Evolutionary conservation across 1,139 yeast species (phyloP).

Genomic region (Geotrichum australiense): DNA sequence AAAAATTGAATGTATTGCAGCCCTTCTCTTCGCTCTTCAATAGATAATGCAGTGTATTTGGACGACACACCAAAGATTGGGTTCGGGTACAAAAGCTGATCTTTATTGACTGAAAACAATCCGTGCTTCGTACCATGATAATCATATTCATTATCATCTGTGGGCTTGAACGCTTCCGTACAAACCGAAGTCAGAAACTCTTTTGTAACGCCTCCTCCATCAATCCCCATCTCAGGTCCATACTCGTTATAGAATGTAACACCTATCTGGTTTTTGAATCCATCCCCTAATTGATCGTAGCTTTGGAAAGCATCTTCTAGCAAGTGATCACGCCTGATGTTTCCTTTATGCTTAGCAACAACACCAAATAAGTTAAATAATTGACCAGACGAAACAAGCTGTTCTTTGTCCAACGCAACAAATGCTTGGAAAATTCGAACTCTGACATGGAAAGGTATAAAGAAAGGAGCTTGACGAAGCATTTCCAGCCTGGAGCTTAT

Average conservation of each 20-base stretch:
- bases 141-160: slow-evolving; percentile 23
- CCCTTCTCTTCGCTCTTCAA: slow-evolving; percentile 30
- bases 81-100: slow-evolving; percentile 68
- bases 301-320: slow-evolving; percentile 67
- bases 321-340: slow-evolving; percentile 59
- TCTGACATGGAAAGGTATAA: slow-evolving; percentile 66
- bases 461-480: slow-evolving; percentile 64
- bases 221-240: slow-evolving; percentile 85
- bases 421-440: slow-evolving; percentile 66
- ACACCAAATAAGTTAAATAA: slow-evolving; percentile 20
- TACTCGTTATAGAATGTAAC: slow-evolving; percentile 66
- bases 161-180: slow-evolving; percentile 55
- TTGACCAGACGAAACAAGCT: slow-evolving; percentile 20
- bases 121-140: slow-evolving; percentile 25
- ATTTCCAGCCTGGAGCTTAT: slow-evolving; percentile 40
- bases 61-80: slow-evolving; percentile 43
- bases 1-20: slow-evolving; percentile 51
- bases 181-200: slow-evolving; percentile 76
- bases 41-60: slow-evolving; percentile 19
- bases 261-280: slow-evolving; percentile 52
- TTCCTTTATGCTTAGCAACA: slow-evolving; percentile 38
- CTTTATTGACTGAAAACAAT: slow-evolving; percentile 48
- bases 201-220: slow-evolving; percentile 95
- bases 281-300: slow-evolving; percentile 43
- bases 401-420: slow-evolving; percentile 34